phyloP scores from a whole-genome alignment of 2,329 filamentous ascomycete genomes.

The Penicillium sp. region DNA sequence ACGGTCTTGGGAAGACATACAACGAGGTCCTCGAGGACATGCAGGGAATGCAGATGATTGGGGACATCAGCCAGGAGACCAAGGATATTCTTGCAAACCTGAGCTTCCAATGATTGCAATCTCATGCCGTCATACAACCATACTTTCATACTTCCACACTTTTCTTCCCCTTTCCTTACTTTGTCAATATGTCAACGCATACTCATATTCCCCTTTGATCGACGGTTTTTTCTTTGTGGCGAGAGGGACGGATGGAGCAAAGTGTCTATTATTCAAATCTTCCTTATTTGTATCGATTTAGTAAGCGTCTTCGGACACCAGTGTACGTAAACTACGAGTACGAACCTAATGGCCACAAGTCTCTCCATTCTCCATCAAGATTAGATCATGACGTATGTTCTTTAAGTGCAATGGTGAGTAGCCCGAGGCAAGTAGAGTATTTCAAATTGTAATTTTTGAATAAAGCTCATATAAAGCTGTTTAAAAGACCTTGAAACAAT shows the following conservation, averaged over 20 bases:
- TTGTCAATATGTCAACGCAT: conserved; percentile 17
- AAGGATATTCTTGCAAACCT: conserved; percentile 31
- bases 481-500: neutral
- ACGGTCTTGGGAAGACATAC: conserved; percentile 67
- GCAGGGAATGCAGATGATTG: conserved; percentile 53
- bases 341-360: neutral
- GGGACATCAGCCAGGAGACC: conserved; percentile 37
- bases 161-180: conserved; percentile 13
- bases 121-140: neutral
- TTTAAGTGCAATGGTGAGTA: neutral
- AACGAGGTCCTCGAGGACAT: conserved; percentile 66
- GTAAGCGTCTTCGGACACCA: conserved; percentile 5
- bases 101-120: conserved; percentile 15
- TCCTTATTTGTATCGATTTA: conserved; percentile 6
- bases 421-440: no score
- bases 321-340: conserved; percentile 11
- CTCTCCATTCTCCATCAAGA: neutral
- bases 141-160: conserved; percentile 2
- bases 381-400: neutral
- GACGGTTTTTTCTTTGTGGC: conserved; percentile 3
- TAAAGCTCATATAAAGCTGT: neutral
- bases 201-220: conserved; percentile 10
- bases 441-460: neutral
- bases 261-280: conserved; percentile 10
- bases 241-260: conserved; percentile 9